phyloP scores from a whole-genome alignment of 768 basidiomycete genomes.

The Rhodotorula kratochvilovae region DNA sequence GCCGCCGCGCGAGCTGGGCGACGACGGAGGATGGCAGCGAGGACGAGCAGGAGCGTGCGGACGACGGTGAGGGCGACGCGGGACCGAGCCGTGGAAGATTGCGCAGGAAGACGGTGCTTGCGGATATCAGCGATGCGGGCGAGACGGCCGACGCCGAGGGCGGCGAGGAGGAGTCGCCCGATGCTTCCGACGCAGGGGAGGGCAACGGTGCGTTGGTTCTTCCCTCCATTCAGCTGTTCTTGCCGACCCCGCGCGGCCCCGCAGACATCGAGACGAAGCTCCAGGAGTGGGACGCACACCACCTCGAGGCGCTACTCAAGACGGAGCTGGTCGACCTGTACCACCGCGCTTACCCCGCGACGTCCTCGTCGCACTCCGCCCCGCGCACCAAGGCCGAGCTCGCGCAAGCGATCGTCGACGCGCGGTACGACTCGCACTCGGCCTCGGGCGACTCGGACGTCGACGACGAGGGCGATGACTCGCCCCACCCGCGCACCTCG shows the following conservation, averaged over 20 bases:
- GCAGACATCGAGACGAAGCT: not conserved
- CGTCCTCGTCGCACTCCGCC: not conserved
- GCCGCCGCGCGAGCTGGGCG: not conserved
- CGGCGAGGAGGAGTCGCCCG: not conserved
- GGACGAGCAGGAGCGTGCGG: too few relatives aligned
- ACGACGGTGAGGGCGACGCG: not conserved
- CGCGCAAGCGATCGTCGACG: slow-evolving; percentile 15
- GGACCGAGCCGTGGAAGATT: not conserved
- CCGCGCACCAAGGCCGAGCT: slow-evolving; percentile 19
- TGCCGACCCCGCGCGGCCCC: not conserved
- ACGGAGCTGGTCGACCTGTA: slow-evolving; percentile 24
- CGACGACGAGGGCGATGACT: slow-evolving; percentile 14
- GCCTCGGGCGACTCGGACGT: slow-evolving; percentile 8
- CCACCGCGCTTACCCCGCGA: not conserved
- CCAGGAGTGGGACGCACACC: slow-evolving; percentile 1
- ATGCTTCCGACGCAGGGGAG: not conserved
- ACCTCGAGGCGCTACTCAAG: slow-evolving; percentile 10
- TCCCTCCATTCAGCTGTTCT: too few relatives aligned
- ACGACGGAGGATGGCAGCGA: not conserved
- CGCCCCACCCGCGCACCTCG: slow-evolving; percentile 20
- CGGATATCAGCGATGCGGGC: not conserved
- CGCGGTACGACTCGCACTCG: not conserved
- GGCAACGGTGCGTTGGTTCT: not conserved
- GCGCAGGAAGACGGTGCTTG: not conserved
- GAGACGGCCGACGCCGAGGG: slow-evolving; percentile 4